phyloP scores from a whole-genome alignment of 129 eudicot genomes.

The Ambrosia trifida region DNA sequence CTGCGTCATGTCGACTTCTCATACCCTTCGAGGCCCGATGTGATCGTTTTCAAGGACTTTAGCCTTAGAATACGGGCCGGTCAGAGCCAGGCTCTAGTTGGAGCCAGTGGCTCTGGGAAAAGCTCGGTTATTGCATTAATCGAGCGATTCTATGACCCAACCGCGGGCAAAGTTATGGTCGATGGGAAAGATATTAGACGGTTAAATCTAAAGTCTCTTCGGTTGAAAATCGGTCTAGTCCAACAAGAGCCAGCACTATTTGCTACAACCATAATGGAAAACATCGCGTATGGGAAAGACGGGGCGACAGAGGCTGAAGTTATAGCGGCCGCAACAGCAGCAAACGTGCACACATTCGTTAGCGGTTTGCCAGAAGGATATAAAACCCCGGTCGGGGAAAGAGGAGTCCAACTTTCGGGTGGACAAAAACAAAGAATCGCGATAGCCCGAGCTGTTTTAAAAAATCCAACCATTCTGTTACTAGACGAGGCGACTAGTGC shows the following conservation, averaged over 20 bases:
- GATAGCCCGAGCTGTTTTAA: constrained; percentile 82
- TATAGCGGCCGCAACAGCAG: constrained; percentile 79
- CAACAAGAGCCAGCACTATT: constrained; percentile 93
- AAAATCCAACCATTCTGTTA: constrained; percentile 77
- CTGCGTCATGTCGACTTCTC: constrained; percentile 89
- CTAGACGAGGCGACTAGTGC: constrained; percentile 97
- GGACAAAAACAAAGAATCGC: constrained; percentile 98
- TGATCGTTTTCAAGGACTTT: constrained; percentile 72
- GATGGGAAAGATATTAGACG: constrained; percentile 96
- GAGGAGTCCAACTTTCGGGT: constrained; percentile 93
- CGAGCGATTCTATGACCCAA: constrained; percentile 90
- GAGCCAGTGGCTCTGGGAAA: constrained; percentile 97
- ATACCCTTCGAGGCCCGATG: constrained; percentile 90
- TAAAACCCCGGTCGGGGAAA: constrained; percentile 78
- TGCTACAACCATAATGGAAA: constrained; percentile 84
- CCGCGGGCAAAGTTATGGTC: constrained; percentile 81
- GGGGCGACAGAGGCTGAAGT: constrained; percentile 95
- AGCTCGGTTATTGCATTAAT: constrained; percentile 83
- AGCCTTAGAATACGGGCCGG: constrained; percentile 92
- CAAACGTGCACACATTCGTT: constrained; percentile 78
- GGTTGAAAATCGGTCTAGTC: constrained; percentile 84
- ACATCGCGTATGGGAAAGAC: constrained; percentile 91
- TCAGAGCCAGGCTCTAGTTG: constrained; percentile 95
- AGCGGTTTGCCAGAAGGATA: constrained; percentile 93
- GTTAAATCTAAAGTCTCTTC: constrained; percentile 65